Evolutionary conservation across 2,329 filamentous ascomycete species (phyloP).

Genomic region (Penicillium nordicum): DNA sequence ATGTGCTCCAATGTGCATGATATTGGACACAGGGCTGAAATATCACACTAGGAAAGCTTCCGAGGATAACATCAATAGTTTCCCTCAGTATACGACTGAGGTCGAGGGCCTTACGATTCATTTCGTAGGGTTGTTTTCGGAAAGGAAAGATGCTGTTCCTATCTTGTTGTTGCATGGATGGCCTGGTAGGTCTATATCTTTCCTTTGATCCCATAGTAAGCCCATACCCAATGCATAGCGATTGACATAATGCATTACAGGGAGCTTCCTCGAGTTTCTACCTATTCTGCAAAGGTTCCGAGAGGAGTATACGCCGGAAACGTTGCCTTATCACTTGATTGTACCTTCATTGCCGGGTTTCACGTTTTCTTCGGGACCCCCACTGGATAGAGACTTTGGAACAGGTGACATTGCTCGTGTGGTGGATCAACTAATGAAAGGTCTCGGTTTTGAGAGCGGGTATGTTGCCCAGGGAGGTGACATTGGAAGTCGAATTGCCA

Average conservation of each 20-base stretch:
- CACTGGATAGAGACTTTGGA: conserved; percentile 26
- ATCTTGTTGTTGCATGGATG: conserved; percentile 44
- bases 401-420: conserved; percentile 26
- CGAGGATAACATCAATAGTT: conserved; percentile 47
- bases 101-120: conserved; percentile 47
- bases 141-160: conserved; percentile 46
- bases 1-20: conserved; percentile 22
- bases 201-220: background rate
- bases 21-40: background rate
- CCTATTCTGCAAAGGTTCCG: conserved; percentile 29
- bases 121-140: conserved; percentile 50
- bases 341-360: conserved; percentile 33
- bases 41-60: conserved; percentile 28
- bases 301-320: conserved; percentile 25
- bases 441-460: conserved; percentile 28
- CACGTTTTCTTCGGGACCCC: conserved; percentile 30
- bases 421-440: conserved; percentile 30
- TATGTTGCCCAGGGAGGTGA: conserved; percentile 35
- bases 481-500: conserved; percentile 28
- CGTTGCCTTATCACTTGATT: conserved; percentile 31
- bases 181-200: conserved; percentile 24
- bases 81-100: conserved; percentile 49
- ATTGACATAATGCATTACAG: conserved; percentile 12
- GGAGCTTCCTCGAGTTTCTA: conserved; percentile 34
- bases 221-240: background rate